Percentiles rank a stretch among this genome's conserved stretches.
These are phyloP conservation scores for Pythium scleroteichum DNA, from an alignment of 352 stramenopile species.

Conservation along the genomic window DNA sequence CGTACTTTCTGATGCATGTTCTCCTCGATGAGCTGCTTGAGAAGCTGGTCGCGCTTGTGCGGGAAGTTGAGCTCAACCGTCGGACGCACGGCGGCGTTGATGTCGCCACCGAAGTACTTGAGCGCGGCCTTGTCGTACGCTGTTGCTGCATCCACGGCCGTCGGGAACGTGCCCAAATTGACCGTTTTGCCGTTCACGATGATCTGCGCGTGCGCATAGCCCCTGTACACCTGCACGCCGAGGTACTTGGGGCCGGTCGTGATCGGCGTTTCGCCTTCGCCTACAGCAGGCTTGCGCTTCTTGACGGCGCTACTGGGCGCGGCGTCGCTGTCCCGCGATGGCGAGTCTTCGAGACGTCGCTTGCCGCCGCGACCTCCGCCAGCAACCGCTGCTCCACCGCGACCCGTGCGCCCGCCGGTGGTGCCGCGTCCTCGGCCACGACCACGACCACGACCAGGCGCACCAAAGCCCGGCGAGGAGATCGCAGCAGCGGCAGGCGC, in stretches of 20 bases:
- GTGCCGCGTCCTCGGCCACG: conserved; percentile 38
- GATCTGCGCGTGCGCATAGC: conserved; percentile 80
- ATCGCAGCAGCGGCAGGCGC: not conserved
- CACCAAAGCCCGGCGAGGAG: conserved; percentile 13
- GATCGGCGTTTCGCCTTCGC: conserved; percentile 6
- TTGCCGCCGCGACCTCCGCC: conserved; percentile 49
- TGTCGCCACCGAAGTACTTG: conserved; percentile 65
- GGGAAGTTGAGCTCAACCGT: conserved; percentile 78
- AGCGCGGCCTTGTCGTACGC: conserved; percentile 84
- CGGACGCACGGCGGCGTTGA: conserved; percentile 42
- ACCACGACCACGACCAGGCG: conserved; percentile 33
- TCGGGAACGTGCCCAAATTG: conserved; percentile 74
- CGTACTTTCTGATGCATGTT: conserved; percentile 53
- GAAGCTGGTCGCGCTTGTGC: conserved; percentile 51
- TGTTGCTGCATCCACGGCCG: conserved; percentile 62
- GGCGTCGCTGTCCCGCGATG: not conserved
- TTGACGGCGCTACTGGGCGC: conserved; percentile 22
- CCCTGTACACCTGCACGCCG: conserved; percentile 66
- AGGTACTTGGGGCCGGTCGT: conserved; percentile 51
- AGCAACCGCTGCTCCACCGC: conserved; percentile 19
- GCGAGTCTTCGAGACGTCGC: conserved; percentile 45
- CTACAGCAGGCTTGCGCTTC: conserved; percentile 31
- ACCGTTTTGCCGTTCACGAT: conserved; percentile 76
- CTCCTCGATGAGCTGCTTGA: conserved; percentile 67
- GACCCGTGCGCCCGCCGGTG: conserved; percentile 30